Conservation (phyloP, 1,284 basidiomycete species). For the Anthracocystis walkeri region DNA sequence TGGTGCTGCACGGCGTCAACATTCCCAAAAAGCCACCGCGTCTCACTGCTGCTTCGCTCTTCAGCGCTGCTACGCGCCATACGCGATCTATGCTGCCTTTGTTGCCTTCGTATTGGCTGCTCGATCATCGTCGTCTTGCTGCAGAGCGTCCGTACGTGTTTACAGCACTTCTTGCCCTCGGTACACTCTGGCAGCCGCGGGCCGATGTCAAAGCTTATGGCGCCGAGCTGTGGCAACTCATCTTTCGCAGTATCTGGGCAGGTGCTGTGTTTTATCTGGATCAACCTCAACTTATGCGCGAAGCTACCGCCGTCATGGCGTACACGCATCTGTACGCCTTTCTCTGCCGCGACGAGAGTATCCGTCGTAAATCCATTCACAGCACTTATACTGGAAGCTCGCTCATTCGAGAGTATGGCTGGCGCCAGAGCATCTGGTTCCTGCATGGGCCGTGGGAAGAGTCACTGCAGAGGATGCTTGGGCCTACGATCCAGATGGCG, state of each 20-base stretch:
- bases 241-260: slow-evolving; percentile 51
- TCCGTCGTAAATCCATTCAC: slow-evolving; percentile 43
- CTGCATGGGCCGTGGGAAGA: slow-evolving; percentile 45
- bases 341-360: slow-evolving; percentile 38
- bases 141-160: slow-evolving; percentile 46
- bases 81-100: slow-evolving; percentile 32
- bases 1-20: slow-evolving; percentile 53
- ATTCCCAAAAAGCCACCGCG: slow-evolving; percentile 52
- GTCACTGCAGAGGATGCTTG: slow-evolving; percentile 39
- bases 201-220: slow-evolving; percentile 50
- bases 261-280: slow-evolving; percentile 49
- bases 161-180: slow-evolving; percentile 37
- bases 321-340: slow-evolving; percentile 39
- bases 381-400: slow-evolving; percentile 44
- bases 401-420: slow-evolving; percentile 30
- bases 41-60: slow-evolving; percentile 45
- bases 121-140: slow-evolving; percentile 39
- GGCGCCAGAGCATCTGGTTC: slow-evolving; percentile 45
- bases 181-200: slow-evolving; percentile 45
- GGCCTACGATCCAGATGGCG: slow-evolving; percentile 39
- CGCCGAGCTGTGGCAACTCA: slow-evolving; percentile 49
- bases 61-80: slow-evolving; percentile 43
- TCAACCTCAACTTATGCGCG: slow-evolving; percentile 43
- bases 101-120: slow-evolving; percentile 45
- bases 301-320: slow-evolving; percentile 37